These are phyloP conservation scores for Pinus tabuliformis DNA, from an alignment of 75 land plant species.

Conservation along the genomic window DNA sequence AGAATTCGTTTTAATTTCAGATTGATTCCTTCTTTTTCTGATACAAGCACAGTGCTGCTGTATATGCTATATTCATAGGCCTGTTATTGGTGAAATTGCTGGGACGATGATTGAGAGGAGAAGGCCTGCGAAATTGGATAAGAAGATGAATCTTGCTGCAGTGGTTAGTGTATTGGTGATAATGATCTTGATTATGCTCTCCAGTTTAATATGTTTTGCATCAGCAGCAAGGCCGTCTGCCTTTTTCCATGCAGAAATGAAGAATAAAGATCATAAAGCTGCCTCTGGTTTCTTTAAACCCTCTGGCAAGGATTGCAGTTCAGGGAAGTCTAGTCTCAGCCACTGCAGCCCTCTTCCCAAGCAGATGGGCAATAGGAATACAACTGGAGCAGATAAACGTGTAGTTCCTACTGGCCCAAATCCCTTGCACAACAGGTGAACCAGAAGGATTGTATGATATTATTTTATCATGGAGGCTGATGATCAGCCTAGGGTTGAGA, in stretches of 20 bases:
- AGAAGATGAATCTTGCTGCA: background rate
- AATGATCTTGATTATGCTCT: background rate
- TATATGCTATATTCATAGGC: too few relatives aligned
- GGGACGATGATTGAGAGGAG: conserved; percentile 3
- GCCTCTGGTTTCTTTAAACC: too few relatives aligned
- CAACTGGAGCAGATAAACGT: conserved; percentile 17
- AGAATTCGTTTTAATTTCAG: background rate
- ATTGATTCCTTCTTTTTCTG: background rate
- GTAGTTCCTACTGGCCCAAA: conserved; percentile 40
- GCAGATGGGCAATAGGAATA: conserved; percentile 5
- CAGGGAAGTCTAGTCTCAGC: background rate
- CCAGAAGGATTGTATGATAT: background rate
- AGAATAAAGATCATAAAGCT: background rate
- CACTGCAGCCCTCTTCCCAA: background rate
- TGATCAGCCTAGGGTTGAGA: background rate
- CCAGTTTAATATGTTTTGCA: background rate
- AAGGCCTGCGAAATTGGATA: background rate
- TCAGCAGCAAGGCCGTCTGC: background rate
- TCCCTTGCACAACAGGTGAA: conserved; percentile 34
- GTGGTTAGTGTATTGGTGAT: background rate
- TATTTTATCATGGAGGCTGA: background rate
- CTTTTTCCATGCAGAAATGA: background rate
- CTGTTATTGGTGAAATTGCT: background rate
- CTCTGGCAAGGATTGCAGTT: background rate
- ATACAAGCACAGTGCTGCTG: background rate